These are phyloP conservation scores for Camellia sinensis DNA, from an alignment of 148 eudicot species.

Conservation along the genomic window DNA sequence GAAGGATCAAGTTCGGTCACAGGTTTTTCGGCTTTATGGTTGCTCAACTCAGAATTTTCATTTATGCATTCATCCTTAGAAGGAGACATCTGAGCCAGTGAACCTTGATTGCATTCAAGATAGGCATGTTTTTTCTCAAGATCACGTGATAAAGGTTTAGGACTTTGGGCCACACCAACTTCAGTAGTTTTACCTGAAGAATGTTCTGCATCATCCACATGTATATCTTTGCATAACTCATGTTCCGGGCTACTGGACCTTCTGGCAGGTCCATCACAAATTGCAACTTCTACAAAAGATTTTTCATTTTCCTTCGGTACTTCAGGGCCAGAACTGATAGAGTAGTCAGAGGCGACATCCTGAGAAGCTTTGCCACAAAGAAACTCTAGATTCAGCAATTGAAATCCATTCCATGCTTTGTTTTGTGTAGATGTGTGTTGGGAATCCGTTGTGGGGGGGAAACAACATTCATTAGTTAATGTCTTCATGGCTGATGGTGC, in stretches of 20 bases:
- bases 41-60: slow-evolving; percentile 17
- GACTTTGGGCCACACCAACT: slow-evolving; percentile 23
- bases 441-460: slow-evolving; percentile 20
- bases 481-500: slow-evolving; percentile 20
- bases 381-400: slow-evolving; percentile 18
- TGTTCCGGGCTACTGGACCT: slow-evolving; percentile 18
- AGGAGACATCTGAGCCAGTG: slow-evolving; percentile 8
- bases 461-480: slow-evolving; percentile 26
- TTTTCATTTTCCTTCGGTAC: slow-evolving; percentile 20
- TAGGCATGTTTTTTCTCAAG: slow-evolving; percentile 17
- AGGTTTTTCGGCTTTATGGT: not conserved
- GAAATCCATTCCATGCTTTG: slow-evolving; percentile 19
- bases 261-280: slow-evolving; percentile 19
- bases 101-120: slow-evolving; percentile 17
- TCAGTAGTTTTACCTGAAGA: slow-evolving; percentile 17
- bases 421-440: slow-evolving; percentile 20
- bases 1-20: slow-evolving; percentile 19
- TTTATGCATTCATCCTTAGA: slow-evolving; percentile 11
- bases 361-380: slow-evolving; percentile 22
- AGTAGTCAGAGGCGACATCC: slow-evolving; percentile 18
- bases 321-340: slow-evolving; percentile 22
- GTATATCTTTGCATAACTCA: slow-evolving; percentile 15
- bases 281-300: slow-evolving; percentile 16
- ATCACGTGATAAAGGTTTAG: slow-evolving; percentile 19
- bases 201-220: slow-evolving; percentile 21